A percentile compares a stretch with the other conserved stretches of the same genome.
Evolutionary conservation across 73 alveolate species (phyloP).

Genomic region (Blepharisma japonicum): DNA sequence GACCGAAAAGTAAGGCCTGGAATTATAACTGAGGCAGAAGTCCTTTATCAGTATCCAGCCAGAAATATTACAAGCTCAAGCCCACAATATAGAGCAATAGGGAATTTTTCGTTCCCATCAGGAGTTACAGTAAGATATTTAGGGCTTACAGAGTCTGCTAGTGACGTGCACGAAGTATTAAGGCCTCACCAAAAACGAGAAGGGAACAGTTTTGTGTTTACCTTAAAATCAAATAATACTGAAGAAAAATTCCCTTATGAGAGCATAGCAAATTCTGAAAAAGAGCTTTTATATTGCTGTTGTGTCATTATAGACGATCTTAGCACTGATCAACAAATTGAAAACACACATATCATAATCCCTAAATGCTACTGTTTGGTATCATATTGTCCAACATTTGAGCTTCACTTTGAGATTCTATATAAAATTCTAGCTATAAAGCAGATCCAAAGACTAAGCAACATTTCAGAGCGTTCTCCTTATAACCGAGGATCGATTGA

Average conservation of each 20-base stretch:
- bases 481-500: too few relatives aligned
- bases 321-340: background rate
- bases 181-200: background rate
- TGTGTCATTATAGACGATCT: slow-evolving; percentile 13
- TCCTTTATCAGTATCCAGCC: too few relatives aligned
- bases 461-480: too few relatives aligned
- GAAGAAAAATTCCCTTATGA: slow-evolving; percentile 3
- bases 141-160: too few relatives aligned
- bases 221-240: background rate
- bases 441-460: too few relatives aligned
- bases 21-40: too few relatives aligned
- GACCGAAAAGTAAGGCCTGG: too few relatives aligned
- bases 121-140: too few relatives aligned
- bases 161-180: too few relatives aligned
- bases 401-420: background rate
- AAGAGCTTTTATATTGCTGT: slow-evolving; percentile 9
- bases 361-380: background rate
- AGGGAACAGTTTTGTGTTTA: slow-evolving; percentile 19
- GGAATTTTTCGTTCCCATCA: too few relatives aligned
- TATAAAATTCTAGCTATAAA: background rate
- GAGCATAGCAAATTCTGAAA: background rate
- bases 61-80: too few relatives aligned
- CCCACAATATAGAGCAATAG: too few relatives aligned
- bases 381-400: background rate
- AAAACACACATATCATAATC: background rate